phyloP scores from a whole-genome alignment of 2,329 filamentous ascomycete species.

The Trichoderma lentiforme region DNA sequence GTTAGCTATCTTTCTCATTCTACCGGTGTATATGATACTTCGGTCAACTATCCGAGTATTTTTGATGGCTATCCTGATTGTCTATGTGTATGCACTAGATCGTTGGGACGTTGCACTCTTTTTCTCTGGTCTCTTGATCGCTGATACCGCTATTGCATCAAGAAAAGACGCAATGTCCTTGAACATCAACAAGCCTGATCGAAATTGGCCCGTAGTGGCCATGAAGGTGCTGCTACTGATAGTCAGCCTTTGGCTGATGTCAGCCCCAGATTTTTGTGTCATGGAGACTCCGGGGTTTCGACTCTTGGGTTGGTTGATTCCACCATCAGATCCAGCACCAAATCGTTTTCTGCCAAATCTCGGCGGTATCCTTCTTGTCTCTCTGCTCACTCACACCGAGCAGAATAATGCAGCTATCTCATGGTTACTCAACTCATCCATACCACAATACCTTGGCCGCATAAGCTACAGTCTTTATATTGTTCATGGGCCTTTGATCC shows the following conservation, averaged over 20 bases:
- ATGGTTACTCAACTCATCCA: neutral
- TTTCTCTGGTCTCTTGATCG: neutral
- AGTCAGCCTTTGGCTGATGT: neutral
- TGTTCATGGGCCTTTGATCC: neutral
- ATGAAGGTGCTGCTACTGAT: neutral
- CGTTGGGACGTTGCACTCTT: neutral
- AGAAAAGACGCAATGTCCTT: neutral
- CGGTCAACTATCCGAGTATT: neutral
- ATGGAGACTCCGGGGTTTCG: neutral
- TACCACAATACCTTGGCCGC: neutral
- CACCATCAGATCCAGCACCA: neutral
- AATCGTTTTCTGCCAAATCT: neutral
- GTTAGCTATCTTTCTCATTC: neutral
- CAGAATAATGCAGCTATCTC: neutral
- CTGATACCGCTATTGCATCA: neutral
- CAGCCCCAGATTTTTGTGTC: neutral
- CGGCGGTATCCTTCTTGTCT: neutral
- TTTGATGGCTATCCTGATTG: neutral
- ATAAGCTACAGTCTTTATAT: neutral
- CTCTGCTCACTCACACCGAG: neutral
- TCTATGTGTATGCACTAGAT: neutral
- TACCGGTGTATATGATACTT: neutral
- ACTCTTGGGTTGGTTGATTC: neutral
- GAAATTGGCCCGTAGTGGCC: neutral
- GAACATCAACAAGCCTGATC: neutral